Percentiles rank a stretch among this genome's conserved stretches.
phyloP scores from a whole-genome alignment of 352 stramenopile genomes.

The Phytophthora pluvialis region DNA sequence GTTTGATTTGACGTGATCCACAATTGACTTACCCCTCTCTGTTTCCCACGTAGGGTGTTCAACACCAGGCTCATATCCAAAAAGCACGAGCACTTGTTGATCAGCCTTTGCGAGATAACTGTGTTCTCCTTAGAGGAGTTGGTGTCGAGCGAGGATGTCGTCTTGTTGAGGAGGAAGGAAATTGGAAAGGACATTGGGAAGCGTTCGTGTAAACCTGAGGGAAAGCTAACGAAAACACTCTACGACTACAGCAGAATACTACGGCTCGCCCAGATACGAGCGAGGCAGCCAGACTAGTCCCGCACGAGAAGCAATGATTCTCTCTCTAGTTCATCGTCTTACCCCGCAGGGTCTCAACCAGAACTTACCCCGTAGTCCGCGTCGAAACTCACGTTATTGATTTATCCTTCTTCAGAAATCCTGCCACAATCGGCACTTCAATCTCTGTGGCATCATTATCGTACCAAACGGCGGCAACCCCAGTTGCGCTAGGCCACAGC shows the following conservation, averaged over 20 bases:
- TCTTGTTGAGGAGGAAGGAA: not conserved
- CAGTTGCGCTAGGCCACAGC: too few species aligned
- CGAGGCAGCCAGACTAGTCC: not conserved
- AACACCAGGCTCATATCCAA: conserved; percentile 1
- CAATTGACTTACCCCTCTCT: not conserved
- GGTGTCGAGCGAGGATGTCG: not conserved
- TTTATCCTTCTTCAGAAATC: too few species aligned
- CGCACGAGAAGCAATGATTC: not conserved
- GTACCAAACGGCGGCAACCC: too few species aligned
- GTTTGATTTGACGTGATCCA: too few species aligned
- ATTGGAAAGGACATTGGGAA: not conserved
- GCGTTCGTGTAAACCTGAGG: not conserved
- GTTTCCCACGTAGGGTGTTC: conserved; percentile 3
- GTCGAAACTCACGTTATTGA: too few species aligned
- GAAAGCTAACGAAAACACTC: not conserved
- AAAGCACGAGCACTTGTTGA: not conserved
- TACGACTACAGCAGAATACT: not conserved
- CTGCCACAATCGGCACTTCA: too few species aligned
- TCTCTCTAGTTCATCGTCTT: not conserved
- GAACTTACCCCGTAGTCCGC: not conserved
- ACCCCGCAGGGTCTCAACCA: not conserved
- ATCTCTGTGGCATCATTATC: too few species aligned
- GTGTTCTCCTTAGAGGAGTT: too few species aligned
- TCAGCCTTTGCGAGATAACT: too few species aligned
- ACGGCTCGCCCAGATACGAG: not conserved